Evolutionary conservation across 2,329 filamentous ascomycete genomes (phyloP), one percentile per base, ranked within the genome.

Genomic region (Colletotrichum tamarilloi): DNA sequence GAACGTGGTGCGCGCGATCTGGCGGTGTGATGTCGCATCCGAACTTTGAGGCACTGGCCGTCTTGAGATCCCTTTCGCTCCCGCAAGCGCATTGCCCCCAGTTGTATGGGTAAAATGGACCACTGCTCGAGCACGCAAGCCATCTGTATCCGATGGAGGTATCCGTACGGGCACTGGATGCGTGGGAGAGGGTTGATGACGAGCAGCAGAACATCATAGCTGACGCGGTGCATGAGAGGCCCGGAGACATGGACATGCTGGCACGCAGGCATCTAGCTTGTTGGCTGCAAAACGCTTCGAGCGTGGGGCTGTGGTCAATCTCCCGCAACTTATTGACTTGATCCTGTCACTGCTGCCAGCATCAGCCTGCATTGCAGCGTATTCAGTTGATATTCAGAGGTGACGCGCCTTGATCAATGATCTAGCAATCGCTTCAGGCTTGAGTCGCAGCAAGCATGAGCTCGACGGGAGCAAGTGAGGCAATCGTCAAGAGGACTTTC

Each of bases 11-110:
- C 56, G 35, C 49, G 62, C 57, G 60, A 69, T 56, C 19, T 62
- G 30, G 67, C 67, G 67, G 71, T 73, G 68, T 73, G 56, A 62
- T 52, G 49, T 67, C 22, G 62, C 62, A 60, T 53, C 67, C 22
- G 42, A 62, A 62, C 8, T 52, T 26, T 65, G 59, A 73, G 35
- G 70, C 70, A 55, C 19, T 42, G 32, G 66, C 3, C 35, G 30
- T 64, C 53, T 57, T 46, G 30, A 30, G 19, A 55, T 22, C 38
- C 49, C 24, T 12, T 55, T 58, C 19, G 7, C 30, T 58, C 67
- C 57, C 28, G 28, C 26, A 19, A 28, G 24, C 19, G 52, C 9
- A 53, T 63, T 4, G 46, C 26, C 19, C 42, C 42, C 42, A 49
- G 42, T 22, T 9, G 19, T 49, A 24, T 24, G 26, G 53, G 22